Evolutionary conservation across 352 stramenopile species (phyloP).

Genomic region (Thalassiosira livingstoniorum): DNA sequence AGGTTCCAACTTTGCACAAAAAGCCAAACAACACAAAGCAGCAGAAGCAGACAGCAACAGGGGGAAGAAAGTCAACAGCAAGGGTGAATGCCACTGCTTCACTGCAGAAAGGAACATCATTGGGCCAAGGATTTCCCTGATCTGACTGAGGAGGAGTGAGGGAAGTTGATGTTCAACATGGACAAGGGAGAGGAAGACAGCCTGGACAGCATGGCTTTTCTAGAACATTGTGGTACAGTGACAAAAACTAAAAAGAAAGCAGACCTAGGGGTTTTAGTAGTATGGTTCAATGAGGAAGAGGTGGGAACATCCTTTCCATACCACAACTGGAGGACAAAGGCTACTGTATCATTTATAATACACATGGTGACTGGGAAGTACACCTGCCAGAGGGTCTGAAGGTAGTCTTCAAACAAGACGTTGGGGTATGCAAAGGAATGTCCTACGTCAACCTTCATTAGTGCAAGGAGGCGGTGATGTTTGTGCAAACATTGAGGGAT

Average conservation of each 20-base stretch:
- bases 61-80: no score
- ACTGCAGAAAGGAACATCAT: no score
- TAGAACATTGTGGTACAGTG: no score
- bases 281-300: neutral
- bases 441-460: constrained; percentile 5
- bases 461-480: neutral
- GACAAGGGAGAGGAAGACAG: no score
- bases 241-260: neutral
- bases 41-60: no score
- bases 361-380: neutral
- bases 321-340: constrained; percentile 1
- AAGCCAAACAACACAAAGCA: no score
- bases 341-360: neutral
- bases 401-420: neutral
- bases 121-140: no score
- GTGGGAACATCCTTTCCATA: constrained; percentile 17
- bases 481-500: neutral
- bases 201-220: no score
- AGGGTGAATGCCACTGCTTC: no score
- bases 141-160: no score
- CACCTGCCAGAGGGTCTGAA: neutral
- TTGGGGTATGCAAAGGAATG: constrained; percentile 1
- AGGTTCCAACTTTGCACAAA: no score
- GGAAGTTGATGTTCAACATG: no score
- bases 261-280: neutral